Percentiles rank a stretch among this genome's conserved stretches.
These are phyloP conservation scores for Vitellaria paradoxa DNA, from an alignment of 179 eudicot species.

Conservation along the genomic window DNA sequence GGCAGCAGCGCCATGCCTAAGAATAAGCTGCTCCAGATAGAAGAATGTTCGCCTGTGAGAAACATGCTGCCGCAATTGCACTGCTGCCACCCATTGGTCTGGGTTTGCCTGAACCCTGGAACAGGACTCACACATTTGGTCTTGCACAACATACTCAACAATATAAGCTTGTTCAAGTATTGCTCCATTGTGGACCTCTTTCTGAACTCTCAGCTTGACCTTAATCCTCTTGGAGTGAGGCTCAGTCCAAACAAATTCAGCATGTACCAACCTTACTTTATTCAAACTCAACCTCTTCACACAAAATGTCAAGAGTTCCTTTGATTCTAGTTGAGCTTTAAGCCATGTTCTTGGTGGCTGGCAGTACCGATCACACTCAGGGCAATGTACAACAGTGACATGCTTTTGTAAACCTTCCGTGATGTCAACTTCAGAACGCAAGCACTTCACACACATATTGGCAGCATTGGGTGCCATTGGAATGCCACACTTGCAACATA, in stretches of 20 bases:
- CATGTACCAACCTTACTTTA: slow-evolving; percentile 41
- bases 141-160: slow-evolving; percentile 48
- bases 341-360: slow-evolving; percentile 72
- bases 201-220: slow-evolving; percentile 47
- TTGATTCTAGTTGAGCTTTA: slow-evolving; percentile 48
- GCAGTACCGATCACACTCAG: slow-evolving; percentile 51
- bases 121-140: slow-evolving; percentile 55
- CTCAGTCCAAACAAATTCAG: slow-evolving; percentile 49
- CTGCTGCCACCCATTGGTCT: slow-evolving; percentile 63
- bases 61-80: slow-evolving; percentile 58
- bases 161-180: slow-evolving; percentile 41
- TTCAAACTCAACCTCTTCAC: slow-evolving; percentile 47
- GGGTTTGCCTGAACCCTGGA: slow-evolving; percentile 48
- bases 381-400: slow-evolving; percentile 45
- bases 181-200: slow-evolving; percentile 53
- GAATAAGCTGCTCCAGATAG: slow-evolving; percentile 57
- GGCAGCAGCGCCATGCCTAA: slow-evolving; percentile 51
- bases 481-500: slow-evolving; percentile 72
- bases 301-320: slow-evolving; percentile 52
- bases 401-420: slow-evolving; percentile 66
- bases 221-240: slow-evolving; percentile 54
- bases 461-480: slow-evolving; percentile 66
- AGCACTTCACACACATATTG: slow-evolving; percentile 68
- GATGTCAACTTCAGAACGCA: slow-evolving; percentile 61
- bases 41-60: slow-evolving; percentile 59